Conservation (phyloP, 1,284 basidiomycete genomes). For the Polyporus tsugae region DNA sequence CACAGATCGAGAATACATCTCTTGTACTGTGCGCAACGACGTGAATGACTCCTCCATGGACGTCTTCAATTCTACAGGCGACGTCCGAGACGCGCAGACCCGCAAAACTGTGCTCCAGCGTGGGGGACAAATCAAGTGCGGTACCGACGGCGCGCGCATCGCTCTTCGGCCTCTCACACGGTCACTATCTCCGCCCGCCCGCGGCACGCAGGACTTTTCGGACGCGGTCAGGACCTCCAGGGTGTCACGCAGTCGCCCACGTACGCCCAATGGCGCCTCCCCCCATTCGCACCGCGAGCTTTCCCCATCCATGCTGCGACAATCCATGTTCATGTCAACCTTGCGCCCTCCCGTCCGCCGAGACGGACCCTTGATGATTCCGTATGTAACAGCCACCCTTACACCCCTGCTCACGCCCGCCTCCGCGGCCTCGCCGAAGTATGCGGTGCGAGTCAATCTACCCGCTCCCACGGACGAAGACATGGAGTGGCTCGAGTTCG, state of each 20-base stretch:
- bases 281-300: constrained; percentile 25
- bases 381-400: constrained; percentile 61
- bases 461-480: constrained; percentile 64
- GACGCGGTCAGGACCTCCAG: constrained; percentile 29
- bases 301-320: constrained; percentile 38
- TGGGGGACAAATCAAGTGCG: constrained; percentile 62
- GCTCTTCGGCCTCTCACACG: constrained; percentile 50
- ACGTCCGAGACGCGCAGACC: constrained; percentile 64
- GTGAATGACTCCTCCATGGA: constrained; percentile 58
- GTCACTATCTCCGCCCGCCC: constrained; percentile 25
- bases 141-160: constrained; percentile 65
- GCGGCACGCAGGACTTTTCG: constrained; percentile 30
- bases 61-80: constrained; percentile 66
- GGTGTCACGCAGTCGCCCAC: constrained; percentile 44
- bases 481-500: constrained; percentile 80
- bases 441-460: constrained; percentile 65
- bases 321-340: constrained; percentile 37
- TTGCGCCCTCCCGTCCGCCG: constrained; percentile 49
- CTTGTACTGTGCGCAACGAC: constrained; percentile 66
- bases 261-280: constrained; percentile 39
- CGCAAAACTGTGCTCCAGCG: constrained; percentile 68
- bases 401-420: constrained; percentile 53
- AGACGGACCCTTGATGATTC: constrained; percentile 68
- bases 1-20: constrained; percentile 64
- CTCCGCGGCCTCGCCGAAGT: constrained; percentile 49